A percentile compares a stretch with the other conserved stretches of the same genome.
phyloP scores from a whole-genome alignment of 2,329 filamentous ascomycete genomes.

The Hypomyces perniciosus region DNA sequence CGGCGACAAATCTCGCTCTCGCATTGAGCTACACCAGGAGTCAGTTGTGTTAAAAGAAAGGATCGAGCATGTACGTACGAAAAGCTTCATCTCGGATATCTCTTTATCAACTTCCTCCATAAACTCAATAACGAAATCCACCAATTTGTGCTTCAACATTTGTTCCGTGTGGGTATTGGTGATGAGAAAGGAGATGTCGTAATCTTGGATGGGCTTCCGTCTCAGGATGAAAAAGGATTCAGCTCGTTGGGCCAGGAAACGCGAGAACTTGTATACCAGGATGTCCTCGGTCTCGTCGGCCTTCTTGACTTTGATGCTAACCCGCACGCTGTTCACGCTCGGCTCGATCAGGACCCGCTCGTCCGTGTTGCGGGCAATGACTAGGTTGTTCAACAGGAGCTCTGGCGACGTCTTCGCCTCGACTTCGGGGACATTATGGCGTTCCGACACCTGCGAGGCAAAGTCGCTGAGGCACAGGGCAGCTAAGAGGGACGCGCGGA shows the following conservation, averaged over 20 bases:
- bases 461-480: too few relatives aligned
- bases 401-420: too few relatives aligned
- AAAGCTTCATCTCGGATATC: slow-evolving; percentile 99
- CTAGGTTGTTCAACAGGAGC: too few relatives aligned
- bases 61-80: slow-evolving; percentile 57
- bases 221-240: slow-evolving; percentile 96
- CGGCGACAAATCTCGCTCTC: slow-evolving; percentile 78
- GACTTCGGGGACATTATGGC: too few relatives aligned
- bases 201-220: slow-evolving; percentile 92
- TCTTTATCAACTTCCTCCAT: slow-evolving; percentile 99
- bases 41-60: neutral
- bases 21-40: slow-evolving; percentile 69
- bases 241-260: slow-evolving; percentile 91
- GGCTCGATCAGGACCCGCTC: slow-evolving; percentile 95
- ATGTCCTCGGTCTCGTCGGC: slow-evolving; percentile 99
- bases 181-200: slow-evolving; percentile 97
- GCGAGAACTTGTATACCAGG: slow-evolving; percentile 94
- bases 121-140: slow-evolving; percentile 98
- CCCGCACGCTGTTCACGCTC: slow-evolving; percentile 91
- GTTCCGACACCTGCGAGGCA: too few relatives aligned
- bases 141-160: slow-evolving; percentile 98
- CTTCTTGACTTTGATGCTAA: slow-evolving; percentile 99
- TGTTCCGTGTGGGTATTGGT: slow-evolving; percentile 98
- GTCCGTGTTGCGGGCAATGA: slow-evolving; percentile 88
- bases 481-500: too few relatives aligned